Conservation (phyloP, 2,329 filamentous ascomycete genomes). For the Monosporascus ibericus region DNA sequence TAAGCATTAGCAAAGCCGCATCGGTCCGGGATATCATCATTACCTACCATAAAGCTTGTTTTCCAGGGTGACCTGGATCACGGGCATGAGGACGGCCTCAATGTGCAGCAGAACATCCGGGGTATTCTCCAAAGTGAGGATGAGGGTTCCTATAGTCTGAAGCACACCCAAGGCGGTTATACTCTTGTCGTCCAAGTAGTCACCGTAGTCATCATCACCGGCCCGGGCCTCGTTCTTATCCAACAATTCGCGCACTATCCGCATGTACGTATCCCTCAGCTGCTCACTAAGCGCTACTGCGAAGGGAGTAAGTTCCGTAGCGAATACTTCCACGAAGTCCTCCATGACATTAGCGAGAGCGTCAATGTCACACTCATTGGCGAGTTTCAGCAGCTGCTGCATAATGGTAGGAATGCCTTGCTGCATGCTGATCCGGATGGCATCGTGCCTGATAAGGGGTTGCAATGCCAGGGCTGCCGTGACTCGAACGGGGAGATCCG, state of each 20-base stretch:
- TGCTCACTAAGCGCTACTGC: constrained; percentile 95
- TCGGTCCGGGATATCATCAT: background rate
- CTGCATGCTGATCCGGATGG: constrained; percentile 93
- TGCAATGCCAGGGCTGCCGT: constrained; percentile 91
- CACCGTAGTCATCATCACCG: constrained; percentile 74
- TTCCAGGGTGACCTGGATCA: constrained; percentile 91
- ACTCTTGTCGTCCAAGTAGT: constrained; percentile 96
- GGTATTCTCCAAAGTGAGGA: constrained; percentile 93
- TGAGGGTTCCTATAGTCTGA: constrained; percentile 95
- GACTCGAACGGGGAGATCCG: constrained; percentile 87
- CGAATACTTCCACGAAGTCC: constrained; percentile 98
- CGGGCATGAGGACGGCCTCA: constrained; percentile 93
- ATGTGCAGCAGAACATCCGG: constrained; percentile 92
- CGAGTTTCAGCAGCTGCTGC: constrained; percentile 94
- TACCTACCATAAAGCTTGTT: constrained; percentile 88
- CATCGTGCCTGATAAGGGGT: constrained; percentile 89
- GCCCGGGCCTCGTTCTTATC: constrained; percentile 78
- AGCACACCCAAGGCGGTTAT: constrained; percentile 94
- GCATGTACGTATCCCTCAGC: constrained; percentile 88
- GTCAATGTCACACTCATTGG: constrained; percentile 97
- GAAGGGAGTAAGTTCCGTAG: constrained; percentile 93
- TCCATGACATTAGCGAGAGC: constrained; percentile 98
- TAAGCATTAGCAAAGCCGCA: constrained; percentile 13
- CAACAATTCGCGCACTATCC: constrained; percentile 85
- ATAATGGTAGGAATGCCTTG: constrained; percentile 98